These are phyloP conservation scores for Fallopia convolvulus DNA, from an alignment of 148 eudicot species.

Conservation along the genomic window DNA sequence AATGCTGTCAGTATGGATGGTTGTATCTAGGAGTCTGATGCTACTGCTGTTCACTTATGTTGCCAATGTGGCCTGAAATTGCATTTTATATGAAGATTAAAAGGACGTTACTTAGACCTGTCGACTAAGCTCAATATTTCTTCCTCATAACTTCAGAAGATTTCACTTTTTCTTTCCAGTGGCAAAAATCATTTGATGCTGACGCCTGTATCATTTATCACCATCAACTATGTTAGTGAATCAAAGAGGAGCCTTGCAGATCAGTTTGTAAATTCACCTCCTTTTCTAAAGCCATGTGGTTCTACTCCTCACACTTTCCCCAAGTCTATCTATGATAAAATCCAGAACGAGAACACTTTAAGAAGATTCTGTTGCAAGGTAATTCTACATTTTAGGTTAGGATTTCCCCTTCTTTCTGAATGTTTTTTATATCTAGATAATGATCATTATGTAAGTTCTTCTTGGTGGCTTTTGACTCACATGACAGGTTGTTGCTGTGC, in stretches of 20 bases:
- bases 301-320: constrained; percentile 15
- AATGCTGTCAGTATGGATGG: not conserved
- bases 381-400: not conserved
- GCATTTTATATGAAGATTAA: not conserved
- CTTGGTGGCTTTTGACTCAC: constrained; percentile 6
- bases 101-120: not conserved
- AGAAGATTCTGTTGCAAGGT: constrained; percentile 65
- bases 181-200: constrained; percentile 43
- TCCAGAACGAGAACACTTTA: constrained; percentile 26
- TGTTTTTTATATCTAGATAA: not conserved
- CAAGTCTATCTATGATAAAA: constrained; percentile 37
- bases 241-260: constrained; percentile 9
- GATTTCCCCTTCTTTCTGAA: not conserved
- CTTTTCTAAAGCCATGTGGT: constrained; percentile 16
- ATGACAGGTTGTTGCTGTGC: constrained; percentile 65
- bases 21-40: not conserved
- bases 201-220: constrained; percentile 64
- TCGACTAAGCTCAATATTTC: not conserved
- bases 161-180: constrained; percentile 29
- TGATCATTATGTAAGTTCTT: not conserved
- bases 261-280: constrained; percentile 13
- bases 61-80: not conserved
- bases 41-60: not conserved
- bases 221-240: constrained; percentile 31
- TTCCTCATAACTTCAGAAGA: not conserved